These are phyloP conservation scores for Cupressus sempervirens DNA, from an alignment of 75 land plant genomes.

Conservation along the genomic window DNA sequence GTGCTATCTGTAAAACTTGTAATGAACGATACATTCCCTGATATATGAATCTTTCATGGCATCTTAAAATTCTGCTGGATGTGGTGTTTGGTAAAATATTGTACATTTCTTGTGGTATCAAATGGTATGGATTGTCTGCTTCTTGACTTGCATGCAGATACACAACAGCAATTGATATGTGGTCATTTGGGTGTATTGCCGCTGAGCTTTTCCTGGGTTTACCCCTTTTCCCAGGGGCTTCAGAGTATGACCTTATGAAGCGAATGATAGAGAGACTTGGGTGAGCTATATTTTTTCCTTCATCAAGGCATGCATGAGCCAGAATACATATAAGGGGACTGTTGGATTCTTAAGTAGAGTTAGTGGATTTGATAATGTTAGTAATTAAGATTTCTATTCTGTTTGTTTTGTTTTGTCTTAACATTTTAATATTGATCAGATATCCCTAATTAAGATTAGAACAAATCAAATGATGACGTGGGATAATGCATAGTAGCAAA, in stretches of 20 bases:
- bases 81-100: background rate
- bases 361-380: background rate
- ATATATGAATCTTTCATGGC: background rate
- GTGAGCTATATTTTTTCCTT: slow-evolving; percentile 11
- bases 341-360: background rate
- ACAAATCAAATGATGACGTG: background rate
- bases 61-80: background rate
- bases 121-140: background rate
- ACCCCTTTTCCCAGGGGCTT: slow-evolving; percentile 33
- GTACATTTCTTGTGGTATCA: background rate
- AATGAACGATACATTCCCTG: background rate
- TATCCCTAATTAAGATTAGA: background rate
- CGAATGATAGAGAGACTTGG: slow-evolving; percentile 29
- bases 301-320: background rate
- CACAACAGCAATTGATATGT: slow-evolving; percentile 44
- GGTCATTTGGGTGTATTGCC: slow-evolving; percentile 45
- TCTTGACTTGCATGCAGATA: slow-evolving; percentile 13
- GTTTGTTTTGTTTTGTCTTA: background rate
- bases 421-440: background rate
- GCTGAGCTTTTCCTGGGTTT: slow-evolving; percentile 38
- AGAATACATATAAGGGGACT: background rate
- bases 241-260: slow-evolving; percentile 33
- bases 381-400: background rate
- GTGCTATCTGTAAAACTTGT: background rate
- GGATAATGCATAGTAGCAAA: too few species aligned